phyloP scores from a whole-genome alignment of 139 green algal species.

The Volvox africanus region DNA sequence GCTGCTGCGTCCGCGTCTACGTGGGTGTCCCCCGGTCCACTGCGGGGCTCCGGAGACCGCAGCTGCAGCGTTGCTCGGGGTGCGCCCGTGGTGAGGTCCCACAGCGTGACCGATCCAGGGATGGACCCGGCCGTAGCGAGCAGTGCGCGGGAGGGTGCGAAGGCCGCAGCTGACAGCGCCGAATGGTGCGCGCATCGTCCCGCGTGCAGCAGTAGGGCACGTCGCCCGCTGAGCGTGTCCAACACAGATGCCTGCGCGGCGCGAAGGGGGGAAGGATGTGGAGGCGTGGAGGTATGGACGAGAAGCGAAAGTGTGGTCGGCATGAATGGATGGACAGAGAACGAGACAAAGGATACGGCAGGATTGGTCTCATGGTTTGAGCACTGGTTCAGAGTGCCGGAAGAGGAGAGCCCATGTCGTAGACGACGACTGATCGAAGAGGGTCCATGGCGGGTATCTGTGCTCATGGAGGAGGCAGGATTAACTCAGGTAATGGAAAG shows the following conservation, averaged over 20 bases:
- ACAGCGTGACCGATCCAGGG: conserved; percentile 25
- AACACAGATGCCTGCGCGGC: background rate
- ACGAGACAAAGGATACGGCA: too few species aligned
- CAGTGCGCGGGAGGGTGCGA: background rate
- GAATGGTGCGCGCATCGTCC: background rate
- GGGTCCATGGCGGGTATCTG: too few species aligned
- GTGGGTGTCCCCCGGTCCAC: background rate
- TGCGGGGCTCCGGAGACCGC: background rate
- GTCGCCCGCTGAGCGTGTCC: background rate
- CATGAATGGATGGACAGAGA: too few species aligned
- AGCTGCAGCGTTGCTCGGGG: background rate
- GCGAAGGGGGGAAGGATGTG: background rate
- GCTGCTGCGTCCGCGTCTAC: too few species aligned
- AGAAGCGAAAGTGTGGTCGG: too few species aligned
- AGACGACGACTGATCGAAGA: too few species aligned
- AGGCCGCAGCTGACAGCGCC: conserved; percentile 28
- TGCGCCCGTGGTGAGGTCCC: conserved; percentile 29
- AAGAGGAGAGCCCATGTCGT: too few species aligned
- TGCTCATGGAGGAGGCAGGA: too few species aligned
- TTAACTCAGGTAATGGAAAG: too few species aligned
- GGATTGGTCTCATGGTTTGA: too few species aligned
- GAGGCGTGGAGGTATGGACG: too few species aligned
- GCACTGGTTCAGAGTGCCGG: too few species aligned
- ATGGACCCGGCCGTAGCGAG: background rate
- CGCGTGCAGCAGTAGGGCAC: background rate